phyloP scores from a whole-genome alignment of 371 early-diverging fungal genomes.

The Mucor mucedo region DNA sequence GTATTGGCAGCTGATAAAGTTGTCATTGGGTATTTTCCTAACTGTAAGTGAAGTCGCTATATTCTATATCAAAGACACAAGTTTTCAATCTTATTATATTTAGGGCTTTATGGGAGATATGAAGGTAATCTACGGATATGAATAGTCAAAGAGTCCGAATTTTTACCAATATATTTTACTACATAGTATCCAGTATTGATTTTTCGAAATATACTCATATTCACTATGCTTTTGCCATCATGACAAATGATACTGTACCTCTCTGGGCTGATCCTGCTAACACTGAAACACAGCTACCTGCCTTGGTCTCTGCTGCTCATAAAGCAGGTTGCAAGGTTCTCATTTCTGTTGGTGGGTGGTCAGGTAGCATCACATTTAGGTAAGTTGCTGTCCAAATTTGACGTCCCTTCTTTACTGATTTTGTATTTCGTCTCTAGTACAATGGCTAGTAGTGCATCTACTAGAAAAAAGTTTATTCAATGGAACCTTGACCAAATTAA shows the following conservation, averaged over 20 bases:
- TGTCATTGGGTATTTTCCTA: conserved; percentile 47
- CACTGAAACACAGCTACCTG: conserved; percentile 29
- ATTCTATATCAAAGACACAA: neutral
- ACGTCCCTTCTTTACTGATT: neutral
- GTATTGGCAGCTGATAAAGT: conserved; percentile 10
- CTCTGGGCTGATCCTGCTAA: conserved; percentile 34
- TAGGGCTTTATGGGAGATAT: conserved; percentile 39
- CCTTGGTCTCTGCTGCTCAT: conserved; percentile 56
- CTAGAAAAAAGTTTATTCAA: conserved; percentile 47
- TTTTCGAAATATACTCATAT: conserved; percentile 44
- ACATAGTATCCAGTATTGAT: conserved; percentile 43
- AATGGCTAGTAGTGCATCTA: conserved; percentile 44
- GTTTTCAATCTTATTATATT: neutral
- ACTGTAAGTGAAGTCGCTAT: conserved; percentile 30
- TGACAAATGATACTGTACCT: conserved; percentile 34
- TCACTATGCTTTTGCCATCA: conserved; percentile 58
- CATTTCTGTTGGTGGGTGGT: conserved; percentile 75
- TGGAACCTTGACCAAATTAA: conserved; percentile 42
- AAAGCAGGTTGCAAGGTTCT: conserved; percentile 52
- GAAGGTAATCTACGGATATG: conserved; percentile 3
- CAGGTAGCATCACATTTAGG: conserved; percentile 70
- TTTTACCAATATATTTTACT: neutral
- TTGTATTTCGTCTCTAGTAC: conserved; percentile 1
- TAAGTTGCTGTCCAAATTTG: neutral
- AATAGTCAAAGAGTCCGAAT: too few relatives aligned